These are phyloP conservation scores for Ramularia endophylla DNA, from an alignment of 2,329 filamentous ascomycete genomes.

Conservation along the genomic window DNA sequence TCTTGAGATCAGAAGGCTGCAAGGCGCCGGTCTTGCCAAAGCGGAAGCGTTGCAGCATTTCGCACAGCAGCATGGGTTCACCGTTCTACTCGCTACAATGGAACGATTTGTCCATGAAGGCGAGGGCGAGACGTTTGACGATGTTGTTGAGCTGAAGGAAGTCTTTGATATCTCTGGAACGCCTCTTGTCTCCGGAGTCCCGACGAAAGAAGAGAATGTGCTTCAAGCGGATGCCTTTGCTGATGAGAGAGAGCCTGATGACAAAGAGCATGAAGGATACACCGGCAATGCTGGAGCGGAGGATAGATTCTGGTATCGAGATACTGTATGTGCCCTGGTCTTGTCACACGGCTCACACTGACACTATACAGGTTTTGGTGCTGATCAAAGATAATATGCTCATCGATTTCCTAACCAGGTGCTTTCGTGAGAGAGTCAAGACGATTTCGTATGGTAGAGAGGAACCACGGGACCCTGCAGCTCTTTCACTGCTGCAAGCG, in stretches of 20 bases:
- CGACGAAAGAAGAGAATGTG: constrained; percentile 12
- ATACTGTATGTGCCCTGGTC: not conserved
- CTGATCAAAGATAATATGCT: not conserved
- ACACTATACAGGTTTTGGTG: not conserved
- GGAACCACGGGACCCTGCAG: not conserved
- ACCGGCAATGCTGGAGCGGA: constrained; percentile 26
- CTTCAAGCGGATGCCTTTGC: constrained; percentile 17
- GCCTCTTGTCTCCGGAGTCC: constrained; percentile 5
- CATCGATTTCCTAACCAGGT: not conserved
- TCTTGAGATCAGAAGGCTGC: constrained; percentile 18
- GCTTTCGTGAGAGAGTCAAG: too few species aligned
- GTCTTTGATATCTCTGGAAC: constrained; percentile 14
- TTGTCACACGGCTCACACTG: not conserved
- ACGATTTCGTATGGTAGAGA: not conserved
- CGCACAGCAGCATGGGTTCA: constrained; percentile 17
- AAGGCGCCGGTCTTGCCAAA: constrained; percentile 17
- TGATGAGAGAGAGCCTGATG: constrained; percentile 22
- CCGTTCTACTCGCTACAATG: constrained; percentile 12
- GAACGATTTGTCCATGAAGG: too few species aligned
- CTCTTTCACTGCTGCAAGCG: not conserved
- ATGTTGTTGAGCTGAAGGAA: constrained; percentile 11
- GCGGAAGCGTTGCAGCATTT: constrained; percentile 3
- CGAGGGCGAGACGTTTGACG: constrained; percentile 5
- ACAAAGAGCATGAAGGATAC: constrained; percentile 23
- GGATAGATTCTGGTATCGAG: constrained; percentile 23